These are phyloP conservation scores for Suhomyces tanzawaensis DNA, from an alignment of 805 yeast species.

Conservation along the genomic window DNA sequence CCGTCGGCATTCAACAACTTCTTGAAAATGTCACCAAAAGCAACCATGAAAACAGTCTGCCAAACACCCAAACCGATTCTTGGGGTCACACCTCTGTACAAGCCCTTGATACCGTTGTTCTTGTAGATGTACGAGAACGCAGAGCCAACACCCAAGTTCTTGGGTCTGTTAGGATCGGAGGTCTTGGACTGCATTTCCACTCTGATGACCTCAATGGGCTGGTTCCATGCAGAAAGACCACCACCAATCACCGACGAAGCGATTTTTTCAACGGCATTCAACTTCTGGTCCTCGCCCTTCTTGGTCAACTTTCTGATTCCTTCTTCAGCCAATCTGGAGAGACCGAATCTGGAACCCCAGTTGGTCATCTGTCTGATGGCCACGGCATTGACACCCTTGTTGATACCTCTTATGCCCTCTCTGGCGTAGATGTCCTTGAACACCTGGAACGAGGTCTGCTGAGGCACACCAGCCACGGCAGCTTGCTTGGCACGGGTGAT, in stretches of 20 bases:
- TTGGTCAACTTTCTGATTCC: conserved; percentile 62
- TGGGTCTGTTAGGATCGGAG: conserved; percentile 92
- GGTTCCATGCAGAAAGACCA: conserved; percentile 97
- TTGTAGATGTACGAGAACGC: conserved; percentile 81
- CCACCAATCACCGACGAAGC: conserved; percentile 90
- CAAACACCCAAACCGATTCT: conserved; percentile 95
- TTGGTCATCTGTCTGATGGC: conserved; percentile 99
- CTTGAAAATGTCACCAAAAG: conserved; percentile 82
- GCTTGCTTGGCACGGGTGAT: conserved; percentile 86
- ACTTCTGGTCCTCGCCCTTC: conserved; percentile 55
- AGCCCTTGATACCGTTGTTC: conserved; percentile 82
- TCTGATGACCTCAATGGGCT: conserved; percentile 96
- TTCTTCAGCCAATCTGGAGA: conserved; percentile 89
- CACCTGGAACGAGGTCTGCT: conserved; percentile 76
- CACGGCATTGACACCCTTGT: conserved; percentile 97
- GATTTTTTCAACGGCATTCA: conserved; percentile 77
- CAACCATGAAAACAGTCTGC: conserved; percentile 99
- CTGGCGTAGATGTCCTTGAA: conserved; percentile 77
- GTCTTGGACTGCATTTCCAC: conserved; percentile 98
- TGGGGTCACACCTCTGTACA: conserved; percentile 95
- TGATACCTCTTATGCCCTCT: conserved; percentile 93
- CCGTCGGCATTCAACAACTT: conserved; percentile 41
- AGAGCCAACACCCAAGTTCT: conserved; percentile 73
- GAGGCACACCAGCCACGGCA: conserved; percentile 56
- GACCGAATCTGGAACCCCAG: conserved; percentile 98